Conservation (phyloP, 305 asterid species). For the Fraxinus angustifolia region DNA sequence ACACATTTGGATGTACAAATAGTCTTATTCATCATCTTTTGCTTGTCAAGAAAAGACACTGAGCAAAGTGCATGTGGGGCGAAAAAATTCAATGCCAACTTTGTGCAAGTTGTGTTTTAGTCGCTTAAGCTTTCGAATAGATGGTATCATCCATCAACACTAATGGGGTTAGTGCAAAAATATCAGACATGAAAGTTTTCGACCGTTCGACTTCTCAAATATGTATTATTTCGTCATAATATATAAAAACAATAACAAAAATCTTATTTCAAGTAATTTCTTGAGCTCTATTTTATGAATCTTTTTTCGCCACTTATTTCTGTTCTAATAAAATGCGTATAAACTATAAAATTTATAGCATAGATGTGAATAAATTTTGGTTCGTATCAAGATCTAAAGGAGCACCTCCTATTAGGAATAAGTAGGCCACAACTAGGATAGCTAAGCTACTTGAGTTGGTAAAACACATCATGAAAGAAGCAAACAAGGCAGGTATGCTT, state of each 20-base stretch:
- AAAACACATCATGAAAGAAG: neutral
- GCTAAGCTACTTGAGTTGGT: neutral
- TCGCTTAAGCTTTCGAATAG: conserved; percentile 19
- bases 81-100: conserved; percentile 17
- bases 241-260: neutral
- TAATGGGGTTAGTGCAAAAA: conserved; percentile 14
- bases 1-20: too few relatives aligned
- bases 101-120: conserved; percentile 28
- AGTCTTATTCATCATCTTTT: neutral
- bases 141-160: conserved; percentile 19
- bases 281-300: neutral
- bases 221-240: neutral
- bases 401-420: neutral
- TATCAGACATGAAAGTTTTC: neutral
- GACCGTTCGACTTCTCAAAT: neutral
- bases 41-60: conserved; percentile 26
- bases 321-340: neutral
- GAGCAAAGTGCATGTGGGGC: conserved; percentile 32
- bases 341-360: neutral
- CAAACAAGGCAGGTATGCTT: neutral
- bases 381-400: neutral
- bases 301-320: neutral
- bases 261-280: neutral
- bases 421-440: neutral
- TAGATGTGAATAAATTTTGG: neutral